Evolutionary conservation across 2,329 filamentous ascomycete species (phyloP).

Genomic region (Fusarium sambucinum): DNA sequence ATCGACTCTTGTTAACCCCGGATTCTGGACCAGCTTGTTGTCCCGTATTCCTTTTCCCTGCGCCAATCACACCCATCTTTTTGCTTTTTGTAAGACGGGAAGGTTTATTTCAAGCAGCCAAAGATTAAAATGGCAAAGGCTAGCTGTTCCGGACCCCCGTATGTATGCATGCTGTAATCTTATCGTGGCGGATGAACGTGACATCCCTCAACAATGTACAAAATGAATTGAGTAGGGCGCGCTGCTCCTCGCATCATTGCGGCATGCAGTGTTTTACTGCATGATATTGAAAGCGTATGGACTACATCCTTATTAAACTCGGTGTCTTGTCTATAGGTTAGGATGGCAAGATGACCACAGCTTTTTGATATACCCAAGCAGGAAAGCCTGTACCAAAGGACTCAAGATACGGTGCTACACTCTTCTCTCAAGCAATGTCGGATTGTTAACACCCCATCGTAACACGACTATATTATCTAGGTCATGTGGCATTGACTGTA

Average conservation of each 20-base stretch:
- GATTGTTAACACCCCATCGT: neutral
- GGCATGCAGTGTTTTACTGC: neutral
- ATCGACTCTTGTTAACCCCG: slow-evolving; percentile 13
- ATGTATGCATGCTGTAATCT: slow-evolving; percentile 28
- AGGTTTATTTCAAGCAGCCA: slow-evolving; percentile 7
- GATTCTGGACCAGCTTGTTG: slow-evolving; percentile 18
- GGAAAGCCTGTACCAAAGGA: neutral
- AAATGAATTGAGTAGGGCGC: slow-evolving; percentile 6
- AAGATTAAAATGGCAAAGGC: slow-evolving; percentile 8
- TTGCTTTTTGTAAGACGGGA: slow-evolving; percentile 19
- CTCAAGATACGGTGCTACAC: neutral
- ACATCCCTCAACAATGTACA: slow-evolving; percentile 15
- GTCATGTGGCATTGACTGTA: slow-evolving; percentile 13
- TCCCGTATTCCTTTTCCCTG: slow-evolving; percentile 22
- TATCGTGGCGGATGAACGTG: slow-evolving; percentile 13
- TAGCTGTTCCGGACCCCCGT: neutral
- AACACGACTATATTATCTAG: slow-evolving; percentile 10
- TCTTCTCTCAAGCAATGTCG: neutral
- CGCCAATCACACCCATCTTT: slow-evolving; percentile 6
- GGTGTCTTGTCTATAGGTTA: slow-evolving; percentile 2
- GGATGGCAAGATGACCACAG: neutral
- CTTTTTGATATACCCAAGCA: neutral
- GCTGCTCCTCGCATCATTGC: slow-evolving; percentile 4
- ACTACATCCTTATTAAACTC: neutral
- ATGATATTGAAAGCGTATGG: neutral